phyloP scores from a whole-genome alignment of 768 basidiomycete species.

The Mycena belliarum region DNA sequence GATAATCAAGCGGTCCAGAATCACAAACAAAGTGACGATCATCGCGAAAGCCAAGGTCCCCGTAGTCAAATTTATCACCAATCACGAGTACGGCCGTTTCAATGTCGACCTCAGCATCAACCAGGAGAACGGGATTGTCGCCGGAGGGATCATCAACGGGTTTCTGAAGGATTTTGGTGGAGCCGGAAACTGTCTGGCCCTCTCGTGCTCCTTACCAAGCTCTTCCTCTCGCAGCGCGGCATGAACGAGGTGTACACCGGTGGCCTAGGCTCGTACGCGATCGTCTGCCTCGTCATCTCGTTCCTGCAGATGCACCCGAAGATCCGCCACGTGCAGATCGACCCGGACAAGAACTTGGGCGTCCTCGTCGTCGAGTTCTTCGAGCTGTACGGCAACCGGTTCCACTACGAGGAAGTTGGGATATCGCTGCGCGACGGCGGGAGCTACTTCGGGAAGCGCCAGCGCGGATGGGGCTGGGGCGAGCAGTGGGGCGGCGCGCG shows the following conservation, averaged over 20 bases:
- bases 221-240: conserved; percentile 82
- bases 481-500: conserved; percentile 41
- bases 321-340: conserved; percentile 83
- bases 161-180: conserved; percentile 65
- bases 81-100: conserved; percentile 62
- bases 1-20: conserved; percentile 68
- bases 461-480: conserved; percentile 92
- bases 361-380: conserved; percentile 97
- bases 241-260: conserved; percentile 99
- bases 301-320: conserved; percentile 99
- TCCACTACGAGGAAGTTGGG: conserved; percentile 89
- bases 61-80: conserved; percentile 92
- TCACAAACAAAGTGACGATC: conserved; percentile 80
- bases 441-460: conserved; percentile 81
- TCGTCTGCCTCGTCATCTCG: conserved; percentile 89
- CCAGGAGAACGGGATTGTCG: conserved; percentile 80
- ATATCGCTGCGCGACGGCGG: conserved; percentile 89
- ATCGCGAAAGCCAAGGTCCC: conserved; percentile 95
- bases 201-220: conserved; percentile 89
- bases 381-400: conserved; percentile 89
- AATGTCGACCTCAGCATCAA: conserved; percentile 95
- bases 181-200: conserved; percentile 51
- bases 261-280: conserved; percentile 91
- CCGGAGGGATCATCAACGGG: conserved; percentile 77
- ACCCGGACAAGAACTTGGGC: conserved; percentile 85